Evolutionary conservation across 352 stramenopile genomes (phyloP).

Genomic region (Pythium scleroteichum): DNA sequence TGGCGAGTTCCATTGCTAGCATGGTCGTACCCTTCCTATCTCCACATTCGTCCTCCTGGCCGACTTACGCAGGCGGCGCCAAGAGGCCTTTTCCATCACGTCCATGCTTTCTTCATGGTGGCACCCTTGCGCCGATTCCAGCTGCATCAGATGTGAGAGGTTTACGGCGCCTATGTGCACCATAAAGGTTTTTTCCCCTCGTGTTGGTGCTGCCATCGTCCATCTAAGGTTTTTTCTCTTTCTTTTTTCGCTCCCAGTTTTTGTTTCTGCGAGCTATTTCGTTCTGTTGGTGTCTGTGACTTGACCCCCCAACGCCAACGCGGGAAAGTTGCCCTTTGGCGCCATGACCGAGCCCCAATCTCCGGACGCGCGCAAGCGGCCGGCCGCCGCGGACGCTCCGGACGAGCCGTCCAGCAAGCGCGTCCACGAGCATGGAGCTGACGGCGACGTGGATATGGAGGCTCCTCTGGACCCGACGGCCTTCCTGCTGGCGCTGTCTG

Average conservation of each 20-base stretch:
- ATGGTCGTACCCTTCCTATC: neutral
- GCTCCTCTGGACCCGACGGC: neutral
- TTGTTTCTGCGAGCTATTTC: slow-evolving; percentile 6
- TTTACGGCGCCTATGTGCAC: neutral
- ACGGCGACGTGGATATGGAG: slow-evolving; percentile 17
- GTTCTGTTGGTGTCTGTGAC: slow-evolving; percentile 10
- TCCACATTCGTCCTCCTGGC: neutral
- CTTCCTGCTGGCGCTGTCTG: slow-evolving; percentile 36
- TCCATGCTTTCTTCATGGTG: neutral
- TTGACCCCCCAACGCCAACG: neutral
- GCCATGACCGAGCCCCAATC: slow-evolving; percentile 2
- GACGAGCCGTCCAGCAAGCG: neutral
- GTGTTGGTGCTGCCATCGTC: too few species aligned
- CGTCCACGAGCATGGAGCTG: slow-evolving; percentile 1
- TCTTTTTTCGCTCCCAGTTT: neutral
- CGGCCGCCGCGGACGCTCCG: neutral
- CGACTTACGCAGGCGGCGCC: neutral
- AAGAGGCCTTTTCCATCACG: slow-evolving; percentile 15
- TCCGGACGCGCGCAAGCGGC: neutral
- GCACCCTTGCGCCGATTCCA: neutral
- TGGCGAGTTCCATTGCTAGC: neutral
- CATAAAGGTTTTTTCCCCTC: slow-evolving; percentile 11
- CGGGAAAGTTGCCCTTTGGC: slow-evolving; percentile 18
- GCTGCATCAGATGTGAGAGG: slow-evolving; percentile 14
- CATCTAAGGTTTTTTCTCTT: neutral